Evolutionary conservation across 2,329 filamentous ascomycete species (phyloP).

Genomic region (Aspergillus fumigatus): DNA sequence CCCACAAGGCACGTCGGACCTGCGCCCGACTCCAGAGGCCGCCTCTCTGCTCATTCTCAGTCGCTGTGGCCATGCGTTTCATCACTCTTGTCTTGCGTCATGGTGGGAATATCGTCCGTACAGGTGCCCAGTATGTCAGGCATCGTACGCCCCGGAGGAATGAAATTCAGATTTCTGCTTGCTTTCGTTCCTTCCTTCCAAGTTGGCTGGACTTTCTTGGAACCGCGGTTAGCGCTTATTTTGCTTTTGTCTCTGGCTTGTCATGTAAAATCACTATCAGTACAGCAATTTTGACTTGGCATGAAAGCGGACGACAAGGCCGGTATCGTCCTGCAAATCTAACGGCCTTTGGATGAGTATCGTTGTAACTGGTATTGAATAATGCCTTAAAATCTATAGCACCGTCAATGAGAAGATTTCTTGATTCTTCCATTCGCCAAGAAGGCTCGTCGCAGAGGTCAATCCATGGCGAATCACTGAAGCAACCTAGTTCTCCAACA

Average conservation of each 20-base stretch:
- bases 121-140: conserved; percentile 28
- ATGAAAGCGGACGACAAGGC: too few relatives aligned
- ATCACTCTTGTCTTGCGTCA: conserved; percentile 23
- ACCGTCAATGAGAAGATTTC: neutral
- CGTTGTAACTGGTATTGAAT: too few relatives aligned
- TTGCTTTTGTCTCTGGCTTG: neutral
- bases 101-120: conserved; percentile 28
- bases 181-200: neutral
- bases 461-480: too few relatives aligned
- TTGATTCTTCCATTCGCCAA: too few relatives aligned
- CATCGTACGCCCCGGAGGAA: conserved; percentile 18
- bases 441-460: too few relatives aligned
- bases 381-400: neutral
- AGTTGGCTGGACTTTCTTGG: neutral
- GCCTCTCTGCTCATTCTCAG: conserved; percentile 21
- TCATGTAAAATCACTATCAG: neutral
- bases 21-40: neutral
- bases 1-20: neutral
- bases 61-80: conserved; percentile 28
- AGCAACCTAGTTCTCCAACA: too few relatives aligned
- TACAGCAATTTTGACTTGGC: neutral
- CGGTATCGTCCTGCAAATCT: too few relatives aligned
- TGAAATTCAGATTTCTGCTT: neutral
- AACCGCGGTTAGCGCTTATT: neutral
- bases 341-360: too few relatives aligned